Percentiles rank a stretch among this genome's conserved stretches.
phyloP scores from a whole-genome alignment of 2,329 filamentous ascomycete species.

The Neoascochyta sp. region DNA sequence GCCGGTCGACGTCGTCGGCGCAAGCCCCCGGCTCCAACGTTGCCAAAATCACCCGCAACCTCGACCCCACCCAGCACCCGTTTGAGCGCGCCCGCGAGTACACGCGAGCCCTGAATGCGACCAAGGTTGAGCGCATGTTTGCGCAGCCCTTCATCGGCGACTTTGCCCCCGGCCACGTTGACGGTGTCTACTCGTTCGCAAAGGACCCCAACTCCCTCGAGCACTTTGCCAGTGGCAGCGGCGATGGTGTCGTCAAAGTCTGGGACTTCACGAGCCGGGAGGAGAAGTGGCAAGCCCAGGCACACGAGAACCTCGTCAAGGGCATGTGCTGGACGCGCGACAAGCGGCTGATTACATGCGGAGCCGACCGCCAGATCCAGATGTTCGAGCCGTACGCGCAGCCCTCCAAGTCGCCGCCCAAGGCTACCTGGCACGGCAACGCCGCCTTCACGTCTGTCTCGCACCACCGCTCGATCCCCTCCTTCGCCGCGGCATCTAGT shows the following conservation, averaged over 20 bases:
- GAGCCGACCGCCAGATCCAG: constrained; percentile 81
- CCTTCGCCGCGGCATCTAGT: constrained; percentile 75
- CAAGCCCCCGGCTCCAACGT: constrained; percentile 66
- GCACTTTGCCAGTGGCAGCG: constrained; percentile 40
- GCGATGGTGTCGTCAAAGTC: constrained; percentile 90
- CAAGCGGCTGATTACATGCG: constrained; percentile 80
- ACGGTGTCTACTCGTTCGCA: constrained; percentile 60
- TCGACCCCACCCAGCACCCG: constrained; percentile 82
- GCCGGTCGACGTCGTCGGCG: constrained; percentile 60
- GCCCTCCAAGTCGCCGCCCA: constrained; percentile 62
- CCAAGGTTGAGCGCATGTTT: constrained; percentile 92
- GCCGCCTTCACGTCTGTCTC: constrained; percentile 80
- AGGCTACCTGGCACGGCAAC: constrained; percentile 79
- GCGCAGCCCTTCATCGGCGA: constrained; percentile 79
- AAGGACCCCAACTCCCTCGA: constrained; percentile 48
- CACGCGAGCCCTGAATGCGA: constrained; percentile 73
- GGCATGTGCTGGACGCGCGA: constrained; percentile 85
- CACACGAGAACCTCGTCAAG: constrained; percentile 93
- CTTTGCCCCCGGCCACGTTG: constrained; percentile 85
- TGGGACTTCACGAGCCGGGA: constrained; percentile 75
- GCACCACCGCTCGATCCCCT: constrained; percentile 73
- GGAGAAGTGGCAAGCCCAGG: constrained; percentile 72
- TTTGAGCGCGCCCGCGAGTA: constrained; percentile 90
- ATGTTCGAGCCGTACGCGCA: constrained; percentile 86
- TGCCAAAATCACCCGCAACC: constrained; percentile 62